A percentile compares a stretch with the other conserved stretches of the same genome.
phyloP scores from a whole-genome alignment of 73 alveolate genomes.

The Symbiodinium pilosum region DNA sequence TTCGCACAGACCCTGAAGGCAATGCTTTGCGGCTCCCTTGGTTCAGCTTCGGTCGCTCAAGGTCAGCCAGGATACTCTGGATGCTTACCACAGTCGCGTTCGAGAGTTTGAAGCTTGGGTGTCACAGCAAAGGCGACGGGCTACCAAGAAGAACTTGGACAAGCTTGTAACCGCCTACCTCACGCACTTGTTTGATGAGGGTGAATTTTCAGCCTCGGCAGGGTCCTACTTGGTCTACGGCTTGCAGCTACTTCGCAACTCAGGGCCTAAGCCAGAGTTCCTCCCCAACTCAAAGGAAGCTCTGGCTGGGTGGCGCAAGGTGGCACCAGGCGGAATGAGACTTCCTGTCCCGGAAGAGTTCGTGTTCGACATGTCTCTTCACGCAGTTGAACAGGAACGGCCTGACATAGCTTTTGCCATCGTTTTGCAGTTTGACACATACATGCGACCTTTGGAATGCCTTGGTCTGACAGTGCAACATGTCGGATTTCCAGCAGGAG shows the following conservation, averaged over 20 bases:
- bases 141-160: not conserved
- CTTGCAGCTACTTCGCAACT: not conserved
- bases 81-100: not conserved
- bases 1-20: not conserved
- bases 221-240: slow-evolving; percentile 45
- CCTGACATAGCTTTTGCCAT: not conserved
- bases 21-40: not conserved
- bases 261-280: not conserved
- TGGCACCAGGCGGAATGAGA: not conserved
- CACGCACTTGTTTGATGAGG: not conserved
- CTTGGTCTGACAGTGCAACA: not conserved
- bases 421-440: not conserved
- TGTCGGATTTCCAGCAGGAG: not conserved
- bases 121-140: too few species aligned
- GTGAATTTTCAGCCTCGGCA: not conserved
- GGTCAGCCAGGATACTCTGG: slow-evolving; percentile 26
- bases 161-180: not conserved
- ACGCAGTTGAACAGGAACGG: not conserved
- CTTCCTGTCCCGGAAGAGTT: slow-evolving; percentile 48
- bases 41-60: not conserved
- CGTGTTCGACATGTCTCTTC: not conserved
- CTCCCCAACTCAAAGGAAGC: not conserved
- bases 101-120: not conserved
- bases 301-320: slow-evolving; percentile 30
- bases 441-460: slow-evolving; percentile 32